Conservation (phyloP, 2,329 filamentous ascomycete genomes). For the Mycosphaerelloides madeirae region DNA sequence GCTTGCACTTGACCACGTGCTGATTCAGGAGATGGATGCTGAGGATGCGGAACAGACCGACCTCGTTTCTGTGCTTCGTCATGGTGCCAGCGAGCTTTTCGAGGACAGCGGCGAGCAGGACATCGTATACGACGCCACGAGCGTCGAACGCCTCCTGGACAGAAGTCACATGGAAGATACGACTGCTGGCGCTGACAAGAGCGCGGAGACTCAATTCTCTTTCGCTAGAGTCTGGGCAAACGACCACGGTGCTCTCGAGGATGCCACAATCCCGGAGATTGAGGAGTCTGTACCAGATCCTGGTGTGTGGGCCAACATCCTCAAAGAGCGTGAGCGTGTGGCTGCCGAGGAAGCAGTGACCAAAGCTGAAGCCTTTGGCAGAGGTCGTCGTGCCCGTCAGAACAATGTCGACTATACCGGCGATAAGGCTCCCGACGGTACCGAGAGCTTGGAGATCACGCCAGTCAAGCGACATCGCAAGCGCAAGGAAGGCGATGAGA, state of each 20-base stretch:
- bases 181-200: slow-evolving; percentile 57
- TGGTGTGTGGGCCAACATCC: slow-evolving; percentile 83
- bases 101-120: slow-evolving; percentile 67
- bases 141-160: slow-evolving; percentile 88
- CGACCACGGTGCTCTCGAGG: slow-evolving; percentile 61
- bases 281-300: slow-evolving; percentile 55
- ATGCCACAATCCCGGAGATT: slow-evolving; percentile 35
- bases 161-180: slow-evolving; percentile 75
- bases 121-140: slow-evolving; percentile 74
- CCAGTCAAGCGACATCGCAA: slow-evolving; percentile 35
- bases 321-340: slow-evolving; percentile 73
- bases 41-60: slow-evolving; percentile 76
- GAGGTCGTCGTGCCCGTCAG: slow-evolving; percentile 70
- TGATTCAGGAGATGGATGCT: slow-evolving; percentile 86
- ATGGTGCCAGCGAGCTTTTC: slow-evolving; percentile 84
- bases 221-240: slow-evolving; percentile 92
- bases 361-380: slow-evolving; percentile 71
- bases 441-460: slow-evolving; percentile 19
- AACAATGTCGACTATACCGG: slow-evolving; percentile 48
- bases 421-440: slow-evolving; percentile 25
- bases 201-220: slow-evolving; percentile 75
- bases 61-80: slow-evolving; percentile 78
- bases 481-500: slow-evolving; percentile 38
- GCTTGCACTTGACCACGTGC: slow-evolving; percentile 88
- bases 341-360: slow-evolving; percentile 67